These are phyloP conservation scores for Gastrolobium bilobum DNA, from an alignment of 306 rosid species.

Conservation along the genomic window DNA sequence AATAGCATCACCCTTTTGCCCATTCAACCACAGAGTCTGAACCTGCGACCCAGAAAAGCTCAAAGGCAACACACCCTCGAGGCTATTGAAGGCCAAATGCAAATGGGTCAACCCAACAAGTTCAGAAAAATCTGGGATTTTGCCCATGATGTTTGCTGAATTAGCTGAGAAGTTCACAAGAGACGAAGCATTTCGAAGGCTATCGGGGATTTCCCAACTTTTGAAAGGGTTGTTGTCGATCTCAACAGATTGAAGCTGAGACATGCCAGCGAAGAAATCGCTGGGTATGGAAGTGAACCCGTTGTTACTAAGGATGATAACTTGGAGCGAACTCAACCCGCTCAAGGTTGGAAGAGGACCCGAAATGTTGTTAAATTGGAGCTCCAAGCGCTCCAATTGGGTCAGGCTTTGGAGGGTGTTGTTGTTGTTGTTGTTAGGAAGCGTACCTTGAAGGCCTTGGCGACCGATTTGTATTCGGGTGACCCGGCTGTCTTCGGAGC, in stretches of 20 bases:
- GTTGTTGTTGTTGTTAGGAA: slow-evolving; percentile 29
- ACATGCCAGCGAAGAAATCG: slow-evolving; percentile 64
- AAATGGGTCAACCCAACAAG: slow-evolving; percentile 53
- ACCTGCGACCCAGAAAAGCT: slow-evolving; percentile 59
- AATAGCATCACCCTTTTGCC: slow-evolving; percentile 60
- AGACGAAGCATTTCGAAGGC: slow-evolving; percentile 56
- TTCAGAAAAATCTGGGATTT: slow-evolving; percentile 59
- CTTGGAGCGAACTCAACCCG: slow-evolving; percentile 56
- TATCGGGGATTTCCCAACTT: slow-evolving; percentile 64
- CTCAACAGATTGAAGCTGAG: slow-evolving; percentile 63
- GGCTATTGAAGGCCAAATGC: slow-evolving; percentile 68
- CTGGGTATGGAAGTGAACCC: slow-evolving; percentile 59
- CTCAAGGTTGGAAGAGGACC: slow-evolving; percentile 66
- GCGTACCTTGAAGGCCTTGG: slow-evolving; percentile 55
- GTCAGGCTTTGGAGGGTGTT: slow-evolving; percentile 58
- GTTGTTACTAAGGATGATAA: slow-evolving; percentile 61
- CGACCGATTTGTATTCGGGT: slow-evolving; percentile 64
- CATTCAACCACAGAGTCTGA: slow-evolving; percentile 74
- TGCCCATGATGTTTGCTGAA: slow-evolving; percentile 63
- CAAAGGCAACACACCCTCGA: slow-evolving; percentile 61
- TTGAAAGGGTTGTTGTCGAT: slow-evolving; percentile 69
- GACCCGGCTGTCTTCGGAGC: slow-evolving; percentile 52
- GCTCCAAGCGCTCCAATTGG: slow-evolving; percentile 59
- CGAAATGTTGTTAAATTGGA: slow-evolving; percentile 69
- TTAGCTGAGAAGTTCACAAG: slow-evolving; percentile 72